A percentile compares a stretch with the other conserved stretches of the same genome.
phyloP scores from a whole-genome alignment of 2,329 filamentous ascomycete genomes.

The Calonectria crousiana region DNA sequence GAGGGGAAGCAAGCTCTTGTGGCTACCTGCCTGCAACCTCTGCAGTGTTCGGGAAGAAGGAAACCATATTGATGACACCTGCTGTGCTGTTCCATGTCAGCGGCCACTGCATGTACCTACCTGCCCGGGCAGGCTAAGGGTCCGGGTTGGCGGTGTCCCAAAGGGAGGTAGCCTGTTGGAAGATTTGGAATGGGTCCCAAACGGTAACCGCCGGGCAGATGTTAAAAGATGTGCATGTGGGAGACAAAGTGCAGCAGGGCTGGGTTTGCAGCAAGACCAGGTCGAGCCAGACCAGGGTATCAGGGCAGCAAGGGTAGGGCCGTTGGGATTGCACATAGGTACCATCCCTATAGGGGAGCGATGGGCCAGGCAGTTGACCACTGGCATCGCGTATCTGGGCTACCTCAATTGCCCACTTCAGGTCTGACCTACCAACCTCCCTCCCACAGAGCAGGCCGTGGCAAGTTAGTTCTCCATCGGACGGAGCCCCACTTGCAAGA shows the following conservation, averaged over 20 bases:
- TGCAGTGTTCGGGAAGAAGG: constrained; percentile 7
- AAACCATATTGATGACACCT: background rate
- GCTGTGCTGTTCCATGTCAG: background rate
- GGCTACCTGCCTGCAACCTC: background rate
- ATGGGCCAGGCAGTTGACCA: constrained; percentile 12
- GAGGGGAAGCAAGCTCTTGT: background rate
- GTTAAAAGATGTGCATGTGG: constrained; percentile 9
- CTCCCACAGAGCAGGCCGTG: background rate
- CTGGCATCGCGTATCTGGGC: background rate
- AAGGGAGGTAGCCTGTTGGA: background rate
- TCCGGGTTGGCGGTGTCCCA: background rate
- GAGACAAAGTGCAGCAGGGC: constrained; percentile 8
- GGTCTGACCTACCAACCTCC: constrained; percentile 10
- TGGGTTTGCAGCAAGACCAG: constrained; percentile 3
- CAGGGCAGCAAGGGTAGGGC: background rate
- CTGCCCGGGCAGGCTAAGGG: constrained; percentile 5
- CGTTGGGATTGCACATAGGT: constrained; percentile 3
- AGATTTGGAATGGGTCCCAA: constrained; percentile 4
- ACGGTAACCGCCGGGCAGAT: constrained; percentile 6
- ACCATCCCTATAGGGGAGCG: constrained; percentile 20
- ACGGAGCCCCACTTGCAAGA: constrained; percentile 23
- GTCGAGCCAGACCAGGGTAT: background rate
- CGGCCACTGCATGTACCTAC: constrained; percentile 5
- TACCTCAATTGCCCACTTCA: background rate
- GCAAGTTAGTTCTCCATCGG: constrained; percentile 16